These are phyloP conservation scores for Sarocladium strictum DNA, from an alignment of 2,329 filamentous ascomycete genomes.

Conservation along the genomic window DNA sequence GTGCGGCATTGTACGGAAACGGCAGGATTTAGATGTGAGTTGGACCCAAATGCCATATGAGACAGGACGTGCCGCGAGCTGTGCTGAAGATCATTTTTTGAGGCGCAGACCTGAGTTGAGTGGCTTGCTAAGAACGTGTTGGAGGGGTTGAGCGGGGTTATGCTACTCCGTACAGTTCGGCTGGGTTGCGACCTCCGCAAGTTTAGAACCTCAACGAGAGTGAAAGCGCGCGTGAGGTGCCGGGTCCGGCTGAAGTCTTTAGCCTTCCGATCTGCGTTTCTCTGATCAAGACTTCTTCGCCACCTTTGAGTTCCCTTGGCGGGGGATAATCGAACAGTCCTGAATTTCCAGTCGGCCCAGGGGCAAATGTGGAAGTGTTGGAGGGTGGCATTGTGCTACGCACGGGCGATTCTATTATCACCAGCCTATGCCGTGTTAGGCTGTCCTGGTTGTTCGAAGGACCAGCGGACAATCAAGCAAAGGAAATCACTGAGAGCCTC, in stretches of 20 bases:
- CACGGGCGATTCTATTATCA: background rate
- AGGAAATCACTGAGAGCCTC: no score
- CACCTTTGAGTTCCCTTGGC: background rate
- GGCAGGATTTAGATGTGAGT: background rate
- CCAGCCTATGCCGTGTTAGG: background rate
- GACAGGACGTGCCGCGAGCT: background rate
- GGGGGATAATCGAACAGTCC: background rate
- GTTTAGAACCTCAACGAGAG: background rate
- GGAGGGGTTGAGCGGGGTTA: background rate
- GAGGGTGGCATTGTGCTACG: background rate
- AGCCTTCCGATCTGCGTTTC: background rate
- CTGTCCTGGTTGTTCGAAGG: background rate
- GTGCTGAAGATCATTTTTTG: background rate
- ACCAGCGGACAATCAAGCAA: no score
- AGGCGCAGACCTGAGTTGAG: slow-evolving; percentile 6
- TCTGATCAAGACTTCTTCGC: background rate
- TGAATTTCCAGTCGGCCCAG: background rate
- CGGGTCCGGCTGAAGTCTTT: background rate
- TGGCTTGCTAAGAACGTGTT: background rate
- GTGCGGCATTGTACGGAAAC: background rate
- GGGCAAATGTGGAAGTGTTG: background rate
- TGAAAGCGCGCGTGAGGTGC: background rate
- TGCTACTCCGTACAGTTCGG: background rate
- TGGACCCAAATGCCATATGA: background rate
- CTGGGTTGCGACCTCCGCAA: background rate